Base-by-base conservation (phyloP, 225 moss, liverwort and hornwort species). In the Marchantia paleacea region DNA sequence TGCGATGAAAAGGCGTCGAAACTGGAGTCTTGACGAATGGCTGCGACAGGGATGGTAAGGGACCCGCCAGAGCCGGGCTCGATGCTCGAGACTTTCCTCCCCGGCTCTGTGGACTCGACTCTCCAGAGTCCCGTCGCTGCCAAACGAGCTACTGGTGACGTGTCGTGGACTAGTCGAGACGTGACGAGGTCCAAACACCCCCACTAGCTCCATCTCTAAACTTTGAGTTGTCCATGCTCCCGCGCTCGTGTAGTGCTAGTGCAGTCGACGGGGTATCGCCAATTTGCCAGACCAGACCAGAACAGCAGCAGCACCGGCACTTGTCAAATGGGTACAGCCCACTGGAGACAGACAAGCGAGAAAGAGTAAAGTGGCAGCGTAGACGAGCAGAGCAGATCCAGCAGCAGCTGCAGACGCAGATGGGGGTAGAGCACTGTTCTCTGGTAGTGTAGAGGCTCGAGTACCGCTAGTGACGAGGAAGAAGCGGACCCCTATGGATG, bases 1-100 rank as follows among this genome's bases (percentile, higher is more conserved):
- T 39, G 39, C 39, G 39, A 2, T 39, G 39, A 39, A 39, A 2
- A 39, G 39, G 39, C 39, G 39, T 39, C 39, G 5, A 39, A 39
- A 39, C 39, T 39, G 39, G 39, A 39, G 60, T 61, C 2, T 15
- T 3, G 22, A 61, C 22, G 60, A 22, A 61, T 61, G 18, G 60
- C 60, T 15, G 60, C 22, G 4, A 22, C 18, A 15, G 60, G 4
- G 60, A 22, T 15, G 60, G 18, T 6, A 15, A 1, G 60, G n/a
- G 11, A 18, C n/a, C 65, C 65, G 65, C 65, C 65, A 66, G 14
- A n/a, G 65, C 65, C 65, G 65, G 65, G 65, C 65, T 66, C 65
- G 65, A 66, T 19, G 16, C 65, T 66, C 65, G 65, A 66, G 65
- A 66, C 24, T 55, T 55, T 39, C 39, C 39, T 39, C 39, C 39